Evolutionary conservation across 179 eudicot genomes (phyloP), one percentile per base, ranked within the genome.

Genomic region (Silene noctiflora): DNA sequence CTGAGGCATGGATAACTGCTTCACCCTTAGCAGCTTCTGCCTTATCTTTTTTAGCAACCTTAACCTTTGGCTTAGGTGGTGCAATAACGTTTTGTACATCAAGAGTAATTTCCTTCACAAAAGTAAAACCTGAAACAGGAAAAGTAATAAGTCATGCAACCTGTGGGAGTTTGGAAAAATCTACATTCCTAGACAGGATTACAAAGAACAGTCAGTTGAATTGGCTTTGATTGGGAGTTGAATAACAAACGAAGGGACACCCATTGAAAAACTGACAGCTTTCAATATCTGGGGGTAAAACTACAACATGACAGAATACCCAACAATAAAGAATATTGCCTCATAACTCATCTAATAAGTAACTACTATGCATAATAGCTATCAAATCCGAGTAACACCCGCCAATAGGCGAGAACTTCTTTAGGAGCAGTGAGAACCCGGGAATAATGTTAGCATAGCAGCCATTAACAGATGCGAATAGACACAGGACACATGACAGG

Each of bases 61-160:
- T 86, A 65, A 65, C 64, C 83, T 77, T 84, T 64, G 83, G 71
- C 77, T 73, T 86, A 6, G 88, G 85, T 51, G 88, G 88, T 71
- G 88, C 86, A 81, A 81, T 66, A 66, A 81, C 77, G 79, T 95
- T 95, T 84, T 87, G 83, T 75, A 95, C 97, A 73, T 95, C 99
- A 71, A 88, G 87, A 46, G 97, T 91, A 81, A 92, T 90, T 81
- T 95, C 99, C 87, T 95, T 91, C 79, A 90, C 96, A 82, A 83
- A 81, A 64, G 88, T 79, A 81, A 84, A 91, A 65, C 96, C 96
- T 94, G 89, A 76, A 80, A 85, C 51, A 46, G 59, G 74, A 46
- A 13, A 79, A 72, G 10, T 61, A 73, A 29, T 1, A 39, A 75
- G 62, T 2, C 33, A 51, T 1, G 46, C 51, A 29, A 19, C 69